Percentiles rank a stretch among this genome's conserved stretches.
Conservation (phyloP, 139 green algal genomes). For the Chlamydomonas sphaeroides region DNA sequence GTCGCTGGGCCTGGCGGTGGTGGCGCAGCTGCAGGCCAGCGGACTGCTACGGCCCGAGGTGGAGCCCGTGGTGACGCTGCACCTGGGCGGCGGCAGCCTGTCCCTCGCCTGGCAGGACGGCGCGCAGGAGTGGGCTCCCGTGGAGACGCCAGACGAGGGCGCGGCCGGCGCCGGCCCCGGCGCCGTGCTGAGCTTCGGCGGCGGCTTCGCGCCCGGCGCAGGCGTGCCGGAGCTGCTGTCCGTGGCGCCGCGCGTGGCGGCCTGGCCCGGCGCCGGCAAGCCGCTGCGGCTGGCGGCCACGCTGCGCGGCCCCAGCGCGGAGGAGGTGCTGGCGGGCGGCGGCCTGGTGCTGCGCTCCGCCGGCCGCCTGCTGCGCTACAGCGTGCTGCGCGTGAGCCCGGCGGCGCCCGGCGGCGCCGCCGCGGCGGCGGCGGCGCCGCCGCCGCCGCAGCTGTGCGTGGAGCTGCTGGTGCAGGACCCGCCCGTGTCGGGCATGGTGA, state of each 20-base stretch:
- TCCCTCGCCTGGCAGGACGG: not conserved
- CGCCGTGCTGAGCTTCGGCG: not conserved
- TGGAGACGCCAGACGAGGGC: no score
- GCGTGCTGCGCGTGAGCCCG: not conserved
- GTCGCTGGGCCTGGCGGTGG: not conserved
- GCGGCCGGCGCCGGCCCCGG: not conserved
- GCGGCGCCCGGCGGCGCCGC: no score
- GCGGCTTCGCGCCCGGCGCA: not conserved
- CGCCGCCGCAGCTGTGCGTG: no score
- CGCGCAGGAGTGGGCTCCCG: not conserved
- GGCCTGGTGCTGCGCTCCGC: not conserved
- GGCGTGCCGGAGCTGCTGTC: not conserved
- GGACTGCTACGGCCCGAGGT: not conserved
- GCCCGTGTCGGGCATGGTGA: not conserved
- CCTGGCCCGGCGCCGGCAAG: not conserved
- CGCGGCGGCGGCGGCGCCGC: no score
- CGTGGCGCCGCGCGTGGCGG: not conserved
- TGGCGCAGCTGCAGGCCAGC: not conserved
- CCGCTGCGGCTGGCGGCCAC: not conserved
- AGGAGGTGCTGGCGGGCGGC: conserved; percentile 18
- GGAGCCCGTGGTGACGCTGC: not conserved
- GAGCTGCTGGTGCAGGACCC: conserved; percentile 4
- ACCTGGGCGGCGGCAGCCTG: not conserved
- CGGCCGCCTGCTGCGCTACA: not conserved
- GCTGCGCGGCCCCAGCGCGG: not conserved